Evolutionary conservation across 2,329 filamentous ascomycete species (phyloP).

Genomic region (Achaetomium macrosporum): DNA sequence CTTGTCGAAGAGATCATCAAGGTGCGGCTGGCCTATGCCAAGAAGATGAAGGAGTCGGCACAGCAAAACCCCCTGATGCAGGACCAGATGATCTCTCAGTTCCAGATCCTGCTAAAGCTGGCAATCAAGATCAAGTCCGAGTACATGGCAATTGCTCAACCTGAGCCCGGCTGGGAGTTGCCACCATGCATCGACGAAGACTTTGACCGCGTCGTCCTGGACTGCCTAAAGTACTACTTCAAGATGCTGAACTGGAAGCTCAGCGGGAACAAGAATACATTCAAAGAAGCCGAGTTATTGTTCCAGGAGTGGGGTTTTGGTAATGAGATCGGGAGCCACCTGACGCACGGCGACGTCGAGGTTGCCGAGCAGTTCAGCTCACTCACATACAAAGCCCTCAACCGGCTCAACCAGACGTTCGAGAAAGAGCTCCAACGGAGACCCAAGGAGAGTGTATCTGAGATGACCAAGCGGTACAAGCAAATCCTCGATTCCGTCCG

Average conservation of each 20-base stretch:
- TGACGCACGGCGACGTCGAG: constrained; percentile 92
- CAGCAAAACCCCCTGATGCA: constrained; percentile 91
- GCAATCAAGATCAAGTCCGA: constrained; percentile 90
- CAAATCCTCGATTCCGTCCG: constrained; percentile 91
- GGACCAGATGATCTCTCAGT: constrained; percentile 96
- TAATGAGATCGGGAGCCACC: constrained; percentile 82
- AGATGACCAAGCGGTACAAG: constrained; percentile 98
- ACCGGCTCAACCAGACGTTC: constrained; percentile 82
- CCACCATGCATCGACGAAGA: constrained; percentile 95
- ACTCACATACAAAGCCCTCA: constrained; percentile 86
- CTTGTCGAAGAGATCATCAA: constrained; percentile 96
- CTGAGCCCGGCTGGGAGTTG: constrained; percentile 89
- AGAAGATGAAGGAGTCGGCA: constrained; percentile 90
- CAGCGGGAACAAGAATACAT: constrained; percentile 95
- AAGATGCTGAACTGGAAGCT: constrained; percentile 98
- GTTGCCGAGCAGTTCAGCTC: constrained; percentile 96
- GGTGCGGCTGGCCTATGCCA: constrained; percentile 83
- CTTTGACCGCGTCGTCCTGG: constrained; percentile 85
- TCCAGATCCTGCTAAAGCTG: constrained; percentile 85
- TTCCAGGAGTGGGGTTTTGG: constrained; percentile 98
- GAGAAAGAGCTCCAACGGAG: constrained; percentile 83
- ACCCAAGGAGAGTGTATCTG: constrained; percentile 72
- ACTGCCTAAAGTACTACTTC: constrained; percentile 96
- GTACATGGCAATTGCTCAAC: constrained; percentile 75
- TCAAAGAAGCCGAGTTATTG: constrained; percentile 95